phyloP scores from a whole-genome alignment of 176 grass and related monocot genomes.

The Panicum miliaceum region DNA sequence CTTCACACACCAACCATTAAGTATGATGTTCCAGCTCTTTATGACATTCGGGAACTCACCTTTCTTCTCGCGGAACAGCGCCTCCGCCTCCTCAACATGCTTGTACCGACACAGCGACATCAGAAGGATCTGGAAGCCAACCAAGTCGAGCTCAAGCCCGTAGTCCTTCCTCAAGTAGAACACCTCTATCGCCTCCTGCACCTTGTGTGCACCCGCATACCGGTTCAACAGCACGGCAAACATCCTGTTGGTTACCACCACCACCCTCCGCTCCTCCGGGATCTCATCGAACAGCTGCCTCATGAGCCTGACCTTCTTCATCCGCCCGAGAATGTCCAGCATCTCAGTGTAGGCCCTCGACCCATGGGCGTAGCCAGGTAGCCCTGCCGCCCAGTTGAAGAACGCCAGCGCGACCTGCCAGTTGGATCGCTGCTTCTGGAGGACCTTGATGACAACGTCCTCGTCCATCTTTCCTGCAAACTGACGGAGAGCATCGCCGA shows the following conservation, averaged over 20 bases:
- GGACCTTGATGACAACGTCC: slow-evolving; percentile 53
- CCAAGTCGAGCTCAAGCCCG: slow-evolving; percentile 64
- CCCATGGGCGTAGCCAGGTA: slow-evolving; percentile 47
- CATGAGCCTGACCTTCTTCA: slow-evolving; percentile 76
- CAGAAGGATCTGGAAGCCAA: slow-evolving; percentile 68
- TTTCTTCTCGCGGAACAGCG: slow-evolving; percentile 68
- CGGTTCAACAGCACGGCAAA: slow-evolving; percentile 68
- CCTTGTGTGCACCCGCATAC: slow-evolving; percentile 66
- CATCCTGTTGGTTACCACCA: slow-evolving; percentile 57
- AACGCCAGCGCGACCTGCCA: slow-evolving; percentile 57
- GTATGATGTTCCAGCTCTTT: slow-evolving; percentile 86
- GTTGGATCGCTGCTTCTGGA: slow-evolving; percentile 65
- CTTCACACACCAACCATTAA: slow-evolving; percentile 82
- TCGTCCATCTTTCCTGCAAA: slow-evolving; percentile 46
- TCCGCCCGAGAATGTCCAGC: slow-evolving; percentile 78
- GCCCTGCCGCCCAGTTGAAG: slow-evolving; percentile 56
- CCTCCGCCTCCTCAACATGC: slow-evolving; percentile 80
- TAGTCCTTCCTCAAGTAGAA: slow-evolving; percentile 74
- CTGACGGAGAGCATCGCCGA: slow-evolving; percentile 32
- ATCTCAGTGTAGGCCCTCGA: slow-evolving; percentile 55
- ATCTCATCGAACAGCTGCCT: slow-evolving; percentile 62
- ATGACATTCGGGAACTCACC: slow-evolving; percentile 63
- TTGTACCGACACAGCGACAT: slow-evolving; percentile 77
- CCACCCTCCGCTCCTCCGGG: neutral
- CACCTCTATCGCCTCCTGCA: slow-evolving; percentile 65